Evolutionary conservation across 257 asterid species (phyloP), one percentile per base, ranked within the genome.

Genomic region (Anisodus acutangulus): DNA sequence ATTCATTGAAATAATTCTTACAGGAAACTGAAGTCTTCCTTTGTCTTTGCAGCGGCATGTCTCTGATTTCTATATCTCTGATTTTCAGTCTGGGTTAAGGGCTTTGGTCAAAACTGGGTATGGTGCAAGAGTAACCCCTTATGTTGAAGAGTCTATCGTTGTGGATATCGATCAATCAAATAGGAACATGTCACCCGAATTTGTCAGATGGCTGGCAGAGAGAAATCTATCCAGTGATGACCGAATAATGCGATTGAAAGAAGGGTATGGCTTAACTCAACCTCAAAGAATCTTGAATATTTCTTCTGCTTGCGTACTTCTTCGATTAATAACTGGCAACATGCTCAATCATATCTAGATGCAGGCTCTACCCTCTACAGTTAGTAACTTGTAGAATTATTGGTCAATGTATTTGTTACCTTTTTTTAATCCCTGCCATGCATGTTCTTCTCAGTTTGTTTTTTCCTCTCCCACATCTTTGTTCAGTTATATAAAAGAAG

Each of bases 401-500:
- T 63, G 70, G 70, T 26, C 35, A 31, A 31, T 31, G 35, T 22
- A 22, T 63, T 22, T 63, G 26, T 63, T 63, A 19, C 35, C 41
- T 10, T 22, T 63, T 63, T 63, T 63, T 63, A 7, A 60, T 63
- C 16, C 8, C 70, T 22, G 16, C 13, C 62, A 57, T 57, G 62
- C 19, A 15, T 13, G 6, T 12, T 57, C 2, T 57, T 57, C 62
- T 57, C 19, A 57, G 7, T 57, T 57, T 57, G 62, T n/a, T 6
- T 57, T 57, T 63, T 63, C 70, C 41, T 22, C 15, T 11, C 13
- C 60, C 26, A 63, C 39, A 62, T 62, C 68, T 55, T 57, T 83
- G 69, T 69, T 51, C 84, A 94, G 98, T 93, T 93, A 93, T 70
- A 91, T 95, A 9, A 95, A 92, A 89, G 98, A 95, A 88, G 98